Conservation (phyloP, 139 green algal species). For the Coelastrella sp. region DNA sequence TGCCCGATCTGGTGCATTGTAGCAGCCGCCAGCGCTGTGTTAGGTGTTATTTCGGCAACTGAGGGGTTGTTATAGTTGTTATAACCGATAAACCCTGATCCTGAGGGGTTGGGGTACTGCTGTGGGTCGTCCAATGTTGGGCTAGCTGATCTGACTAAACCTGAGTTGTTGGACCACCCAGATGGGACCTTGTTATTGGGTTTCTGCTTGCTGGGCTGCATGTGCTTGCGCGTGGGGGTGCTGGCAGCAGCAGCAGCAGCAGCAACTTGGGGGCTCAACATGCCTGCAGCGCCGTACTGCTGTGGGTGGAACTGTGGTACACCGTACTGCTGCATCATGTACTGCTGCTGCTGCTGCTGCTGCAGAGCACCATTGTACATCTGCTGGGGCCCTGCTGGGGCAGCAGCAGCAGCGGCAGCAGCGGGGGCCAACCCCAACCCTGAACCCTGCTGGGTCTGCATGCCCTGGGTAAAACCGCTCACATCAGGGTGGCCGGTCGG, state of each 20-base stretch:
- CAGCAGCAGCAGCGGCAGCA: background rate
- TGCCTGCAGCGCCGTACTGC: background rate
- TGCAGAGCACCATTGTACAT: background rate
- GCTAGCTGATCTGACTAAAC: background rate
- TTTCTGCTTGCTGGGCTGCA: constrained; percentile 15
- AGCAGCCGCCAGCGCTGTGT: background rate
- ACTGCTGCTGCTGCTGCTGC: constrained; percentile 18
- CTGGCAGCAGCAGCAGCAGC: background rate
- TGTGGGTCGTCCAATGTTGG: background rate
- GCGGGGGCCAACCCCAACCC: background rate
- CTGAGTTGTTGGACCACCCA: background rate
- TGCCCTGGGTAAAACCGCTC: background rate
- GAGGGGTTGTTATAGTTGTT: background rate
- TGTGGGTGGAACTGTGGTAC: background rate
- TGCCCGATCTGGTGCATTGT: background rate
- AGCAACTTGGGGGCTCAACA: background rate
- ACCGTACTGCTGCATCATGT: background rate
- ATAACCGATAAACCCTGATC: background rate
- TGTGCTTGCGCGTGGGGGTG: background rate
- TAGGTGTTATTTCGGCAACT: background rate
- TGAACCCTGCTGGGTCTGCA: background rate
- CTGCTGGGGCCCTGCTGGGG: background rate
- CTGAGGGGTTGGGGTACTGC: too few species aligned
- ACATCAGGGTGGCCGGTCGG: too few species aligned
- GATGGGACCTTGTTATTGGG: background rate